phyloP scores from a whole-genome alignment of 2,329 filamentous ascomycete species.

The Zasmidium citrigriseum region DNA sequence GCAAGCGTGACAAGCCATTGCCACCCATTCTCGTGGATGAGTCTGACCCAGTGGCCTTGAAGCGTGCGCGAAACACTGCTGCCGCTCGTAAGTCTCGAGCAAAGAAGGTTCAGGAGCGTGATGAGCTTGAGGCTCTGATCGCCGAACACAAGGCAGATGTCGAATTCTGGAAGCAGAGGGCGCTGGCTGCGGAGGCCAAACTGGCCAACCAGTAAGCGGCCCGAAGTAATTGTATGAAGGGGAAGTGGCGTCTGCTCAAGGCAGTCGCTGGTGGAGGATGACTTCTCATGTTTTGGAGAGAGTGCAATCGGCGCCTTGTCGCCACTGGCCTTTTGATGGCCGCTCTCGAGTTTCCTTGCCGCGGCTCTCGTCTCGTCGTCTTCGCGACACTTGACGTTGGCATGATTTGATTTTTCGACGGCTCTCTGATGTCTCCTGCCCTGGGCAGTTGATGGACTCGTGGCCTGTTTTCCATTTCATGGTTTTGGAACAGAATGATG shows the following conservation, averaged over 20 bases:
- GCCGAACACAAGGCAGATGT: conserved; percentile 46
- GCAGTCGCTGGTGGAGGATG: conserved; percentile 26
- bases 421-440: conserved; percentile 18
- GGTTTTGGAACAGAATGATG: background rate
- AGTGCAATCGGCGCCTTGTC: conserved; percentile 22
- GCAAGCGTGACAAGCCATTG: conserved; percentile 78
- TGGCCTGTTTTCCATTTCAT: background rate
- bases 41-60: conserved; percentile 74
- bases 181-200: conserved; percentile 15
- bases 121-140: conserved; percentile 73
- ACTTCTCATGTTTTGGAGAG: conserved; percentile 12
- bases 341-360: conserved; percentile 18
- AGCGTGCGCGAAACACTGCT: conserved; percentile 90
- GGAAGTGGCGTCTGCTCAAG: conserved; percentile 7
- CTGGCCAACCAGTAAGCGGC: conserved; percentile 12
- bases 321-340: conserved; percentile 15
- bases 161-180: conserved; percentile 34
- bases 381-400: background rate
- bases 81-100: conserved; percentile 91
- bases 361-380: conserved; percentile 10
- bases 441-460: conserved; percentile 18
- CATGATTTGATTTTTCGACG: conserved; percentile 1
- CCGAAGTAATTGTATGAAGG: conserved; percentile 6
- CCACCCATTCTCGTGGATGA: conserved; percentile 77
- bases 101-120: conserved; percentile 76